Evolutionary conservation across 2,329 filamentous ascomycete species (phyloP).

Genomic region (Madurella fahalii): DNA sequence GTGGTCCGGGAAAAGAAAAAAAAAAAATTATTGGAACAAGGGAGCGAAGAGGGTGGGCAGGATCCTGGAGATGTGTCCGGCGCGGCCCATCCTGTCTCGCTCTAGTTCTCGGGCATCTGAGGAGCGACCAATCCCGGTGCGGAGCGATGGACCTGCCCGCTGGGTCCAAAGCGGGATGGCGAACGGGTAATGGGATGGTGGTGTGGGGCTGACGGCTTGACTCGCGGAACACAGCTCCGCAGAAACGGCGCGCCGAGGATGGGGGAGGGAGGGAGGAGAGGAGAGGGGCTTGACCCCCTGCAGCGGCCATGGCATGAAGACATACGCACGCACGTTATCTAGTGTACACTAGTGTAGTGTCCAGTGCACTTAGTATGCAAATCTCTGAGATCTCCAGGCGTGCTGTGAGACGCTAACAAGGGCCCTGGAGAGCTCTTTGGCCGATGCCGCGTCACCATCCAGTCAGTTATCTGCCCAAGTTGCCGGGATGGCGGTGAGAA

Average conservation of each 20-base stretch:
- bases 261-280: too few species aligned
- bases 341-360: too few species aligned
- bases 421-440: too few species aligned
- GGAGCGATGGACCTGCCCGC: neutral
- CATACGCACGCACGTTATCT: too few species aligned
- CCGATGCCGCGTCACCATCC: too few species aligned
- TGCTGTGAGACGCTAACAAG: too few species aligned
- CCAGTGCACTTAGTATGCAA: too few species aligned
- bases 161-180: slow-evolving; percentile 9
- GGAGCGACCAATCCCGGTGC: neutral
- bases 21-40: slow-evolving; percentile 7
- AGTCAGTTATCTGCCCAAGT: neutral
- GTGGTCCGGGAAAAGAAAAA: slow-evolving; percentile 2
- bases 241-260: too few species aligned
- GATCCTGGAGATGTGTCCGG: slow-evolving; percentile 5
- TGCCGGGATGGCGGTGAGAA: slow-evolving; percentile 12
- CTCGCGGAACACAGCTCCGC: too few species aligned
- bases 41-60: neutral
- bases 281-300: too few species aligned
- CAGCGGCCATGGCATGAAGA: too few species aligned
- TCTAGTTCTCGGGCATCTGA: neutral
- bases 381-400: too few species aligned
- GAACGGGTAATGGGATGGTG: slow-evolving; percentile 6
- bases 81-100: slow-evolving; percentile 2
- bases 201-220: neutral